phyloP scores from a whole-genome alignment of 192 early-diverging fungal genomes.

The Coemansia guatemalensis region DNA sequence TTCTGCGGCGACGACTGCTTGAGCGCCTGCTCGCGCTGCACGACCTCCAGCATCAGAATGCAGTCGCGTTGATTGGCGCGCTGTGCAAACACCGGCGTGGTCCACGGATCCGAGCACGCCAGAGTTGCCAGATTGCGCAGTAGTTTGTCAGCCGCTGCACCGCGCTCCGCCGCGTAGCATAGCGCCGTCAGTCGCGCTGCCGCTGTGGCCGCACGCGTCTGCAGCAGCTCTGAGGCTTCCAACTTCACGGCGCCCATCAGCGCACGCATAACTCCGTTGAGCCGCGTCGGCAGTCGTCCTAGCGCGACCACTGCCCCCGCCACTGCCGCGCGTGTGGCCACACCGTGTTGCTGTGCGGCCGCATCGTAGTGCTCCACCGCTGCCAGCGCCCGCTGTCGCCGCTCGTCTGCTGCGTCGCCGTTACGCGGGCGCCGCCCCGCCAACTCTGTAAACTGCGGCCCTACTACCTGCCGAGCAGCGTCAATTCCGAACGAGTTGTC shows the following conservation, averaged over 20 bases:
- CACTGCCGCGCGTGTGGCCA: conserved; percentile 60
- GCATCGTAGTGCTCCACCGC: conserved; percentile 69
- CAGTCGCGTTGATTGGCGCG: conserved; percentile 29
- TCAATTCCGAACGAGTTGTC: conserved; percentile 57
- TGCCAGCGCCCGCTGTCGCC: conserved; percentile 61
- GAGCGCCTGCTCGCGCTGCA: conserved; percentile 38
- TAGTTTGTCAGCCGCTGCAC: conserved; percentile 77
- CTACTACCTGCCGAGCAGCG: conserved; percentile 54
- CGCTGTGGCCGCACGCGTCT: conserved; percentile 57
- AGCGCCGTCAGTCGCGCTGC: conserved; percentile 49
- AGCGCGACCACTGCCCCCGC: conserved; percentile 82
- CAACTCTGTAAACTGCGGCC: conserved; percentile 40
- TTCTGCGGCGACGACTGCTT: conserved; percentile 2
- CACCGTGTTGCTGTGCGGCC: conserved; percentile 64
- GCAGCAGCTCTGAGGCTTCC: conserved; percentile 58
- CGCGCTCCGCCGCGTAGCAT: conserved; percentile 20
- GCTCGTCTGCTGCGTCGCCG: conserved; percentile 51
- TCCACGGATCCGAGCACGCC: conserved; percentile 77
- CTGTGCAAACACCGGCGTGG: conserved; percentile 63
- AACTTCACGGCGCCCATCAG: conserved; percentile 85
- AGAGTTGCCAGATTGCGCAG: conserved; percentile 83
- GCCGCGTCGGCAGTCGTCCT: conserved; percentile 73
- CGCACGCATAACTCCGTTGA: conserved; percentile 80
- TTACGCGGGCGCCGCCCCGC: neutral
- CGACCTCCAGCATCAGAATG: conserved; percentile 47